Evolutionary conservation across 2,329 filamentous ascomycete genomes (phyloP), one percentile per base, ranked within the genome.

Genomic region (Colletotrichum magnum): DNA sequence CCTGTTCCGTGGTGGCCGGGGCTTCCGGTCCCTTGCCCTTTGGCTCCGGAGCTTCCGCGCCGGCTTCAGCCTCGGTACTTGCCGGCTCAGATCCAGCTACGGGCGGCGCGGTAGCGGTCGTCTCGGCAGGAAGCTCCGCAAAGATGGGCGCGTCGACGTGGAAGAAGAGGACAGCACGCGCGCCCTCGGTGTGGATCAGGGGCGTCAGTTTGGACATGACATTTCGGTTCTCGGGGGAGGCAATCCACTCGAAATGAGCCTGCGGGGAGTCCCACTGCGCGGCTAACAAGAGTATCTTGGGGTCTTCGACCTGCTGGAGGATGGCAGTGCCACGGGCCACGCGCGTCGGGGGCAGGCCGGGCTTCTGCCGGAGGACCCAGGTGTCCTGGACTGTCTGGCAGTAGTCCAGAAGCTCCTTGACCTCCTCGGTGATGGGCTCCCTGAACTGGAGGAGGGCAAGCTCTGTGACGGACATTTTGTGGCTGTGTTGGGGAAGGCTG

Each of bases 181-280:
- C 72, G 2, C 76, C 79, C 48, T 74, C 67, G 5, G 79, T 75
- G 6, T 76, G 74, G 45, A 84, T 76, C 61, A 80, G 79, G 4
- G 71, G 64, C 26, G 67, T 70, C 12, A 86, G 72, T 26, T 74
- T 73, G 18, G 72, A 74, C 70, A 83, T 81, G 61, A 77, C 73
- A 5, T 68, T 58, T 58, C 77, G 69, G 73, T 86, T 86, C 39
- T 81, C 81, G 3, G 76, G 71, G 58, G 80, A 83, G 52, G 77
- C 75, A 57, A 85, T 80, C 84, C 85, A 87, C 58, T 79, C 71
- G 54, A 68, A 70, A 66, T 87, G 84, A 5, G 79, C 79, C 15
- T 77, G 79, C 21, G 79, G 77, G 0, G 80, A 83, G 63, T 80
- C 77, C 85, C 85, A 86, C 12, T 80, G 78, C 18, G 84, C 81